Base-by-base conservation (phyloP, 2,329 filamentous ascomycete species). In the Xylariales sp. region DNA sequence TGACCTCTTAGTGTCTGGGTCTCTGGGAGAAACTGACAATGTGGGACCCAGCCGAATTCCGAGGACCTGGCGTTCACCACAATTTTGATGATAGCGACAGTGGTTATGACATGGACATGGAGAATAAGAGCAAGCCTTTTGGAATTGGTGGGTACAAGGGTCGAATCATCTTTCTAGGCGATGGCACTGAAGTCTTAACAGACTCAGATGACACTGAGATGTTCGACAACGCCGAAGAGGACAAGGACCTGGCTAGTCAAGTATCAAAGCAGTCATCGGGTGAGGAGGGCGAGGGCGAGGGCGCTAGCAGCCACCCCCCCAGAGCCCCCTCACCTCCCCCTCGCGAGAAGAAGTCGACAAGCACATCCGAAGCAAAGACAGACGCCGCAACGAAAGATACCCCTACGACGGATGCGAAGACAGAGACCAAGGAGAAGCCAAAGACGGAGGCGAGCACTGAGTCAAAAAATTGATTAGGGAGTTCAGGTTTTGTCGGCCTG, bases 121-220 rank as follows among this genome's bases (percentile, higher is more conserved):
- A 86, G 56, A 76, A 78, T 54, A 75, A 76, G 62, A 65, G 68
- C 56, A 77, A 74, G 63, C 69, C 72, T 53, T 84, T 86, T 58
- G 78, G 80, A 50, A 69, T 78, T 55, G 71, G 82, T 64, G 84
- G 83, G 62, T 85, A 84, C 63, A 80, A 80, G 63, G 88, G 89
- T 54, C 83, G 90, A 56, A 89, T 96, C 64, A 97, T 97, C 64
- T 83, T 95, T 61, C 79, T 98, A 54, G 90, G 91, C 52, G 90
- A 97, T 71, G 93, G 91, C 57, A 95, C 88, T 58, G 90, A 96
- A 72, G 81, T 95, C 62, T 74, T 90, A 58, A 88, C 88, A 53
- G 88, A 93, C 65, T 86, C 86, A 61, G 83, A 89, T 65, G 89
- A 96, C 60, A 82, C 86, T 50, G 89, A 95, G 57, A 91, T 95